phyloP scores from a whole-genome alignment of 352 stramenopile species.

The Phytophthora hibernalis region DNA sequence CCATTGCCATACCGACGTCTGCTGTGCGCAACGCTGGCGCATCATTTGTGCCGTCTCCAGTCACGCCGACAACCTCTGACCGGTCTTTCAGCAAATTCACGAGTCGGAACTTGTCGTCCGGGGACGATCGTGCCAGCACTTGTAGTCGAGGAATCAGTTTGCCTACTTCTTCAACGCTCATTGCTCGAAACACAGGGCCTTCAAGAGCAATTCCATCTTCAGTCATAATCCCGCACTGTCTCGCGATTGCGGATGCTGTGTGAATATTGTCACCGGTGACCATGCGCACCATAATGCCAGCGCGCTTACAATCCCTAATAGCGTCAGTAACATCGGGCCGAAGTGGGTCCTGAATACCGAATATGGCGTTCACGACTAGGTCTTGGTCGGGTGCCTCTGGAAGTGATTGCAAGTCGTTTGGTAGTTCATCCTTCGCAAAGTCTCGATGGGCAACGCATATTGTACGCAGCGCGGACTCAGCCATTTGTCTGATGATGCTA shows the following conservation, averaged over 20 bases:
- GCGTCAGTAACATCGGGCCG: slow-evolving; percentile 94
- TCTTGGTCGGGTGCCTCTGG: slow-evolving; percentile 73
- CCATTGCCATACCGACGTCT: slow-evolving; percentile 84
- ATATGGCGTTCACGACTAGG: slow-evolving; percentile 89
- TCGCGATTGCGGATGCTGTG: slow-evolving; percentile 96
- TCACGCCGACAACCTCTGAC: slow-evolving; percentile 81
- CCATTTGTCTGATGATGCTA: slow-evolving; percentile 79
- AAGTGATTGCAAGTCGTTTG: slow-evolving; percentile 64
- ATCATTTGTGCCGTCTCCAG: slow-evolving; percentile 85
- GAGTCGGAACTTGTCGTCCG: slow-evolving; percentile 97
- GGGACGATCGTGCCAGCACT: slow-evolving; percentile 94
- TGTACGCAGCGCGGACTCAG: slow-evolving; percentile 82
- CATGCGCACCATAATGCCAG: slow-evolving; percentile 99
- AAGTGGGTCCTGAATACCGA: slow-evolving; percentile 97
- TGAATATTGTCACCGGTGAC: slow-evolving; percentile 99
- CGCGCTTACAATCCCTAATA: slow-evolving; percentile 94
- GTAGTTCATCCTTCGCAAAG: slow-evolving; percentile 59
- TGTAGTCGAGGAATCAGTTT: slow-evolving; percentile 77
- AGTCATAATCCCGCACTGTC: slow-evolving; percentile 96
- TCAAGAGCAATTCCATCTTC: slow-evolving; percentile 90
- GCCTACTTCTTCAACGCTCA: slow-evolving; percentile 63
- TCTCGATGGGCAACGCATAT: slow-evolving; percentile 90
- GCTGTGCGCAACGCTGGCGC: slow-evolving; percentile 73
- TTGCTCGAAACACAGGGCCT: slow-evolving; percentile 92
- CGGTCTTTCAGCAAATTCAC: slow-evolving; percentile 88